Conservation (phyloP, 2,329 filamentous ascomycete species). For the Fusarium pseudocircinatum region DNA sequence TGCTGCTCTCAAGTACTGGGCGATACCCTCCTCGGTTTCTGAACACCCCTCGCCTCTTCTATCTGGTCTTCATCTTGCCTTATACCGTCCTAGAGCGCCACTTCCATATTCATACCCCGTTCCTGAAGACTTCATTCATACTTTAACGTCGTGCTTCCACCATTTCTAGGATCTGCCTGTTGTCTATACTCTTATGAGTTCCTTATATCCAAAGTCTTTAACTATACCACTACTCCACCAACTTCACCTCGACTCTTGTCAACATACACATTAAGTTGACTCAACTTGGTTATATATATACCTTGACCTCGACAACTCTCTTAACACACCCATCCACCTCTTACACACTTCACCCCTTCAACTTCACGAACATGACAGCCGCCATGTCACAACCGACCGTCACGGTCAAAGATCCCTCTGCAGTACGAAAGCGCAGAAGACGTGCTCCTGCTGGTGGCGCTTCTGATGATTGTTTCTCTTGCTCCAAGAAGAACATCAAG, state of each 20-base stretch:
- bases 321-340: not conserved
- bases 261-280: slow-evolving; percentile 20
- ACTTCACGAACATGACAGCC: slow-evolving; percentile 57
- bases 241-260: slow-evolving; percentile 2
- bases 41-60: slow-evolving; percentile 29
- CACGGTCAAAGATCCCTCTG: slow-evolving; percentile 61
- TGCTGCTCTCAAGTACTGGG: slow-evolving; percentile 36
- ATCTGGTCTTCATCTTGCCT: slow-evolving; percentile 31
- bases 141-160: slow-evolving; percentile 27
- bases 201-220: not conserved
- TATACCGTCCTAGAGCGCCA: slow-evolving; percentile 33
- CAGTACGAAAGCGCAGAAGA: slow-evolving; percentile 79
- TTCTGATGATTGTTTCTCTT: slow-evolving; percentile 94
- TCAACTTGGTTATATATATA: slow-evolving; percentile 6
- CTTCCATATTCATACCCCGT: slow-evolving; percentile 36
- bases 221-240: slow-evolving; percentile 11
- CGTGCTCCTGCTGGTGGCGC: slow-evolving; percentile 89
- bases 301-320: slow-evolving; percentile 15
- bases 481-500: slow-evolving; percentile 81
- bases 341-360: slow-evolving; percentile 8
- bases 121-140: slow-evolving; percentile 31
- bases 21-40: slow-evolving; percentile 34
- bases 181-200: slow-evolving; percentile 19
- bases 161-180: slow-evolving; percentile 10
- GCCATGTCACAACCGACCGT: slow-evolving; percentile 55